phyloP scores from a whole-genome alignment of 75 land plant genomes.

The Pinus tabuliformis region DNA sequence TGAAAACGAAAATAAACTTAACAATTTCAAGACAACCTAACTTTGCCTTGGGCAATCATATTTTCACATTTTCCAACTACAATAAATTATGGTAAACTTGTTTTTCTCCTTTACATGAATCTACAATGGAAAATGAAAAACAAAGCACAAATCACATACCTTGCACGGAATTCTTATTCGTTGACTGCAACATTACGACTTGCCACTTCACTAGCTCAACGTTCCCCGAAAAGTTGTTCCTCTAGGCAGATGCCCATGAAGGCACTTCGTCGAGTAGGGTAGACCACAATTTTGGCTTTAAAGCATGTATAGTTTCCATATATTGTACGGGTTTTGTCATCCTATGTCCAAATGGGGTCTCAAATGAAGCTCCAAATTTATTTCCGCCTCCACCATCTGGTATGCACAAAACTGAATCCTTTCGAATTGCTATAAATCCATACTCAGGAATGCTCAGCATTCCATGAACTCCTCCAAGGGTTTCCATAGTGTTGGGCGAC shows the following conservation, averaged over 20 bases:
- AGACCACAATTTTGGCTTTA: constrained; percentile 82
- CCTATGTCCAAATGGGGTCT: constrained; percentile 76
- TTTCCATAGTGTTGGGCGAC: no score
- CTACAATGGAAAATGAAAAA: background rate
- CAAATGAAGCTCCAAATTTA: constrained; percentile 81
- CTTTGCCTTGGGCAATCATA: no score
- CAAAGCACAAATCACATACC: constrained; percentile 11
- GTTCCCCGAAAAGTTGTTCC: no score
- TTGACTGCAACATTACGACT: no score
- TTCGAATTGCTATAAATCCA: constrained; percentile 55
- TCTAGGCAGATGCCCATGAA: constrained; percentile 60
- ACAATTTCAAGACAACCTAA: no score
- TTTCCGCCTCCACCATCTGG: constrained; percentile 50
- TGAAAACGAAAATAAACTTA: no score
- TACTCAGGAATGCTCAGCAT: constrained; percentile 58
- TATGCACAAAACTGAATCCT: constrained; percentile 65
- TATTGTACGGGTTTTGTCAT: constrained; percentile 77
- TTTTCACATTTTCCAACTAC: no score
- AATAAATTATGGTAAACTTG: no score
- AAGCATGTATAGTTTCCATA: constrained; percentile 64
- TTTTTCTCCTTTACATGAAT: no score
- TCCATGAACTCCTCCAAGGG: constrained; percentile 64
- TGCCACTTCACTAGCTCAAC: no score
- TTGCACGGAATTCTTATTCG: constrained; percentile 27
- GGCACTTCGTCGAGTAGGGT: constrained; percentile 92